These are phyloP conservation scores for Myriosclerotinia curreyana DNA, from an alignment of 2,329 filamentous ascomycete genomes.

Conservation along the genomic window DNA sequence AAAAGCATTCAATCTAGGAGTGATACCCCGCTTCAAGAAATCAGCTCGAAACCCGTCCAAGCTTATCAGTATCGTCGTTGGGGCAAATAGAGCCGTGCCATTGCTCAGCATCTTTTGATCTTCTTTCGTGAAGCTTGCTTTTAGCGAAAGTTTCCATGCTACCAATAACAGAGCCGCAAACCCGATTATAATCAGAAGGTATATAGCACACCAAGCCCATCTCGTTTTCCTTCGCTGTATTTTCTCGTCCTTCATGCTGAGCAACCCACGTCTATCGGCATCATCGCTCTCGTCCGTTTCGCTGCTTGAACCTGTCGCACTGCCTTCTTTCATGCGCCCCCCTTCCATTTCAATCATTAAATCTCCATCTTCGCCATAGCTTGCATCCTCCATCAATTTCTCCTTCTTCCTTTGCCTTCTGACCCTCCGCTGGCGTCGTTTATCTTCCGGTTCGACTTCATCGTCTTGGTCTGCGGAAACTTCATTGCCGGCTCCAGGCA, in stretches of 20 bases:
- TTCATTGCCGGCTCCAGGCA: slow-evolving; percentile 37
- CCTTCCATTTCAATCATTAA: slow-evolving; percentile 88
- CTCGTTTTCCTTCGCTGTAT: slow-evolving; percentile 51
- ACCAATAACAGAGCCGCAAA: slow-evolving; percentile 56
- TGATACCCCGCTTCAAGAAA: slow-evolving; percentile 79
- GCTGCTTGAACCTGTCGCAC: slow-evolving; percentile 59
- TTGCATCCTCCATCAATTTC: slow-evolving; percentile 51
- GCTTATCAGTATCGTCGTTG: slow-evolving; percentile 90
- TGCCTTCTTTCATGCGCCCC: slow-evolving; percentile 66
- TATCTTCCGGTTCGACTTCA: slow-evolving; percentile 7
- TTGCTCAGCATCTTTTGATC: slow-evolving; percentile 58
- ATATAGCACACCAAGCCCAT: slow-evolving; percentile 53
- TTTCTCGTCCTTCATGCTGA: slow-evolving; percentile 47
- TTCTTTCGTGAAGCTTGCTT: slow-evolving; percentile 41
- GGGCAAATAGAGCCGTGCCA: slow-evolving; percentile 82
- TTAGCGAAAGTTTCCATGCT: slow-evolving; percentile 57
- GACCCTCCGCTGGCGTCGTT: slow-evolving; percentile 50
- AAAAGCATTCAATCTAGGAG: slow-evolving; percentile 73
- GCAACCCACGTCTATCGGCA: slow-evolving; percentile 52
- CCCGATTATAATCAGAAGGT: slow-evolving; percentile 50
- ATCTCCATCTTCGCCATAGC: slow-evolving; percentile 65
- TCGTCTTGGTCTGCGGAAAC: not conserved
- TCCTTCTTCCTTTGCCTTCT: slow-evolving; percentile 51
- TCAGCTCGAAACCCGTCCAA: slow-evolving; percentile 93
- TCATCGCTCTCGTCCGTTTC: slow-evolving; percentile 59